phyloP scores from a whole-genome alignment of 169 alveolate genomes.

The Pseudocohnilembus persalinus region DNA sequence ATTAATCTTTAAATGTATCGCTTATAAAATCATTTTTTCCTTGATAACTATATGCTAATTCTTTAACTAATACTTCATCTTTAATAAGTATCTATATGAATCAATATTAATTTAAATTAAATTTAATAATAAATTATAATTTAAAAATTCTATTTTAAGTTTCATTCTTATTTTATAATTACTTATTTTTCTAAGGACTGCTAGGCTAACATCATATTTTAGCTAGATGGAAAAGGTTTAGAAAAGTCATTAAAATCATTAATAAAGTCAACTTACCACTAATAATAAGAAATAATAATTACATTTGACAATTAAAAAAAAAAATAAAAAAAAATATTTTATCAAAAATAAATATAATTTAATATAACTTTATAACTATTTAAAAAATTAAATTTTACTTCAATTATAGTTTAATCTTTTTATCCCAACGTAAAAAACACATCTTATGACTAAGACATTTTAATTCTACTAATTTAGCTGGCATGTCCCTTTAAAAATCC shows the following conservation, averaged over 20 bases:
- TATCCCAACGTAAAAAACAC: conserved; percentile 56
- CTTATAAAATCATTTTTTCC: conserved; percentile 31
- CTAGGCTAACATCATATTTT: conserved; percentile 17
- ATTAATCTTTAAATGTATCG: conserved; percentile 42
- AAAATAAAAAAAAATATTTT: no score
- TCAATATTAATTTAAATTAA: no score
- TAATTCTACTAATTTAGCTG: conserved; percentile 48
- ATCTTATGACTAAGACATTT: conserved; percentile 49
- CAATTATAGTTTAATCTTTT: conserved; percentile 55
- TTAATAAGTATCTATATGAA: not conserved
- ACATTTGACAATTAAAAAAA: no score
- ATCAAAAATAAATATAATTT: no score
- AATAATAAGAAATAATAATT: no score
- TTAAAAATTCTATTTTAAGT: no score
- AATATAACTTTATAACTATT: no score
- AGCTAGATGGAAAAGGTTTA: conserved; percentile 37
- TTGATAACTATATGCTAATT: conserved; percentile 15
- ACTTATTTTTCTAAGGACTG: not conserved
- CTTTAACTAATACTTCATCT: conserved; percentile 19
- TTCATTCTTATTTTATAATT: no score
- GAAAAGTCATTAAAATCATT: conserved; percentile 51
- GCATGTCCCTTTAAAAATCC: conserved; percentile 64
- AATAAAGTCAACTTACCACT: conserved; percentile 43
- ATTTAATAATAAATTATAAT: no score
- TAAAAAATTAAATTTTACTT: conserved; percentile 39